A percentile compares a stretch with the other conserved stretches of the same genome.
Evolutionary conservation across 495 filamentous ascomycete genomes (phyloP).

Genomic region (Aspergillus cavernicola): DNA sequence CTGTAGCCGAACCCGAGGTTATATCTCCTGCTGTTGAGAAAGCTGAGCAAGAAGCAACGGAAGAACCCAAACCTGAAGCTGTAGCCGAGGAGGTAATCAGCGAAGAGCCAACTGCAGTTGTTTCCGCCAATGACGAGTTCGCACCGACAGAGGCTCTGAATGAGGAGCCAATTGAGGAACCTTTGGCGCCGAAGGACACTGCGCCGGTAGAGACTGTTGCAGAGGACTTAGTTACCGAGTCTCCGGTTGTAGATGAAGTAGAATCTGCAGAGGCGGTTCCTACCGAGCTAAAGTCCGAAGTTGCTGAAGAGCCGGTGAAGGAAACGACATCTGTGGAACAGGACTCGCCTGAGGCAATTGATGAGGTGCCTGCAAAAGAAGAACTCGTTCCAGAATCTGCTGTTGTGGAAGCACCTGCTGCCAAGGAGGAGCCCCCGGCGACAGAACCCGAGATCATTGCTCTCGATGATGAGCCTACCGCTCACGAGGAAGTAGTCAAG

Average conservation of each 20-base stretch:
- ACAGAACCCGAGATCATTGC: neutral
- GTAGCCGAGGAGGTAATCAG: slow-evolving; percentile 7
- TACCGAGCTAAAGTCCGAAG: neutral
- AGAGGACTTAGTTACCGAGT: neutral
- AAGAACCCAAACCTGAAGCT: neutral
- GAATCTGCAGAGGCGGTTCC: neutral
- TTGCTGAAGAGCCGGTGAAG: neutral
- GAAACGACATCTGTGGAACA: neutral
- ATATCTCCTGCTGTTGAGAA: neutral
- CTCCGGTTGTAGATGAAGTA: neutral
- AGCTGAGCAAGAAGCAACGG: neutral
- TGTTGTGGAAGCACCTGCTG: neutral
- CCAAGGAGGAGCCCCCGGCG: slow-evolving; percentile 7
- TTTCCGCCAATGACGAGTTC: neutral
- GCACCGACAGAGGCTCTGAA: neutral
- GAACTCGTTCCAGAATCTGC: neutral
- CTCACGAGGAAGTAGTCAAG: slow-evolving; percentile 1
- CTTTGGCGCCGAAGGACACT: neutral
- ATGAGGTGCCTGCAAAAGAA: neutral
- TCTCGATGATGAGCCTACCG: neutral
- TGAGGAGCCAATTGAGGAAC: neutral
- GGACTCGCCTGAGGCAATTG: neutral
- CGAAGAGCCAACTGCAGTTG: neutral
- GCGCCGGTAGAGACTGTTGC: neutral
- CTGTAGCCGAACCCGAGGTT: neutral